A percentile compares a stretch with the other conserved stretches of the same genome.
Conservation (phyloP, 495 filamentous ascomycete species). For the Podospora pseudocomata region DNA sequence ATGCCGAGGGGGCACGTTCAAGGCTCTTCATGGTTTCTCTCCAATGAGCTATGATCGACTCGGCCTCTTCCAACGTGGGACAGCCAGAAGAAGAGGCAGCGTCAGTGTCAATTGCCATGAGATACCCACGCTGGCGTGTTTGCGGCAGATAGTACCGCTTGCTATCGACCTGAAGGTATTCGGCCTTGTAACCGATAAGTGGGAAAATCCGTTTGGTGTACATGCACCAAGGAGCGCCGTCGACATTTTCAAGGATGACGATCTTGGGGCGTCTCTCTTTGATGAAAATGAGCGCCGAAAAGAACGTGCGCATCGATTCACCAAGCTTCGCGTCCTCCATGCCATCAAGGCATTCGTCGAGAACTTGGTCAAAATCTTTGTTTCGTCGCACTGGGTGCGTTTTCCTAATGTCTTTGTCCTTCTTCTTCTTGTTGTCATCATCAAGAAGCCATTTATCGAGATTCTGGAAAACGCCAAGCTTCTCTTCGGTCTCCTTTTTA, state of each 20-base stretch:
- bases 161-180: slow-evolving; percentile 53
- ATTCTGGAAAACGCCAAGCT: background rate
- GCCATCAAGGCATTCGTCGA: slow-evolving; percentile 30
- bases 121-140: slow-evolving; percentile 68
- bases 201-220: slow-evolving; percentile 48
- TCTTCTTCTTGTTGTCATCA: background rate
- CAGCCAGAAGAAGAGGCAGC: background rate
- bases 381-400: slow-evolving; percentile 5
- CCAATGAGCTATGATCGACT: slow-evolving; percentile 21
- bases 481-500: background rate
- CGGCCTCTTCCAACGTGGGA: slow-evolving; percentile 21
- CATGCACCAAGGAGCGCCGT: slow-evolving; percentile 57
- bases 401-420: background rate
- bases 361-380: slow-evolving; percentile 9
- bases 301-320: slow-evolving; percentile 69
- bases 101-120: slow-evolving; percentile 56
- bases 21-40: slow-evolving; percentile 38
- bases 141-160: slow-evolving; percentile 80
- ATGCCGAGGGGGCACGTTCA: slow-evolving; percentile 57
- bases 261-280: slow-evolving; percentile 54
- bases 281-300: slow-evolving; percentile 58
- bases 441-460: slow-evolving; percentile 11
- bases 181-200: slow-evolving; percentile 53
- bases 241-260: slow-evolving; percentile 74
- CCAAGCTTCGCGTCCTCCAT: slow-evolving; percentile 44